Conservation (phyloP, 257 asterid species). For the Nicotiana paniculata region DNA sequence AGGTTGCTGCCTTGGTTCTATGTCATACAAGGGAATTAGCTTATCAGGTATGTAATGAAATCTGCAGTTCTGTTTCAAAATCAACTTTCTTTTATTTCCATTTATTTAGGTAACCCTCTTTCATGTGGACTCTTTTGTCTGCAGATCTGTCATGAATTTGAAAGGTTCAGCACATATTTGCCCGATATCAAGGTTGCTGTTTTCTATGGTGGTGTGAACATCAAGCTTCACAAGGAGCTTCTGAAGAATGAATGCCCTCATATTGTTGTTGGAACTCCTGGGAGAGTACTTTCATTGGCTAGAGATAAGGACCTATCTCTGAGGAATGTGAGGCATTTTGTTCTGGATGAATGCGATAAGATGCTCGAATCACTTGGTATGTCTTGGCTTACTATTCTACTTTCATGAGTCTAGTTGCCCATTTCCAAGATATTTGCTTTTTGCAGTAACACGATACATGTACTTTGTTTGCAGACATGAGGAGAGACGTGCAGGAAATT, state of each 20-base stretch:
- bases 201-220: constrained; percentile 83
- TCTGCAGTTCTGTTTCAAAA: neutral
- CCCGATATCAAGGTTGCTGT: constrained; percentile 81
- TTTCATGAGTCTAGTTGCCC: neutral
- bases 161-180: constrained; percentile 78
- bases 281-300: constrained; percentile 72
- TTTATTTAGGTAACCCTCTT: neutral
- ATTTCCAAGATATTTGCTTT: neutral
- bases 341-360: constrained; percentile 91
- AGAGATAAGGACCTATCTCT: constrained; percentile 73
- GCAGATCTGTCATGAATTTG: constrained; percentile 90
- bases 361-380: constrained; percentile 93
- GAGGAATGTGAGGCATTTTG: constrained; percentile 83
- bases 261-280: constrained; percentile 92
- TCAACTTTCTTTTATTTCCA: neutral
- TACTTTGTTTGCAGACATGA: constrained; percentile 50
- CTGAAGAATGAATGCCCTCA: constrained; percentile 94
- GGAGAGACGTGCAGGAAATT: constrained; percentile 91
- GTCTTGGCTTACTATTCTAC: neutral
- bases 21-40: constrained; percentile 88
- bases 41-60: constrained; percentile 50
- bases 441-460: neutral
- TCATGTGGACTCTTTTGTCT: neutral
- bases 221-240: constrained; percentile 74
- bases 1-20: constrained; percentile 80